A percentile compares a stretch with the other conserved stretches of the same genome.
These are phyloP conservation scores for Dimargaris verticillata DNA, from an alignment of 192 early-diverging fungal species.

Conservation along the genomic window DNA sequence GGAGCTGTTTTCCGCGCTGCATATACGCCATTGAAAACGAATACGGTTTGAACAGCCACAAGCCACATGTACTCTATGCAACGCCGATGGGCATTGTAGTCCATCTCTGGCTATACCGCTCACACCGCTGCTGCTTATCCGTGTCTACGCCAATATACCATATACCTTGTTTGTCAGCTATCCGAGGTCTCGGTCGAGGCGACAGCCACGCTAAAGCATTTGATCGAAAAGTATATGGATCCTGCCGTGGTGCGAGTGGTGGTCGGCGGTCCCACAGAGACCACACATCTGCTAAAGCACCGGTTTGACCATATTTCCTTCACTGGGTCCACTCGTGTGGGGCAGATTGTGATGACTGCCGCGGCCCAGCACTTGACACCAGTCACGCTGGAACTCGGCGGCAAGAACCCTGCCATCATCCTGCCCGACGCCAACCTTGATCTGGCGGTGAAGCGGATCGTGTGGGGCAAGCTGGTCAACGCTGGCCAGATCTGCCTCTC, in stretches of 20 bases:
- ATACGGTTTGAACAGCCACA: no score
- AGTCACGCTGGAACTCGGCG: constrained; percentile 87
- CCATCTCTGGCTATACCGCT: no score
- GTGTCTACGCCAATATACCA: no score
- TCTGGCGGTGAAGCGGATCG: constrained; percentile 48
- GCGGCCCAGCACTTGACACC: constrained; percentile 74
- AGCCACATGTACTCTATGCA: no score
- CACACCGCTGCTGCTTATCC: no score
- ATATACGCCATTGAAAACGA: no score
- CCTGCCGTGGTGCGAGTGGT: constrained; percentile 40
- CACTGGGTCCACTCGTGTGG: constrained; percentile 71
- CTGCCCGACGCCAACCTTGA: constrained; percentile 46
- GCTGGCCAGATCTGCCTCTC: constrained; percentile 81
- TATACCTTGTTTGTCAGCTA: no score
- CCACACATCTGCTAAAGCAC: constrained; percentile 52
- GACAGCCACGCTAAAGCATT: constrained; percentile 37
- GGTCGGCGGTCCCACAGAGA: constrained; percentile 57
- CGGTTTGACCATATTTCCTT: constrained; percentile 87
- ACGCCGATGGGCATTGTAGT: no score
- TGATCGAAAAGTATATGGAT: constrained; percentile 69
- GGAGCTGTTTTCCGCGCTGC: no score
- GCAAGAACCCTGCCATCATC: constrained; percentile 62
- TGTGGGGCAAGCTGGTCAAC: constrained; percentile 74
- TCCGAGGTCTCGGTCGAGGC: constrained; percentile 61
- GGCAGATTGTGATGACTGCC: constrained; percentile 63